Evolutionary conservation across 2,329 filamentous ascomycete species (phyloP).

Genomic region (Fusarium sp.): DNA sequence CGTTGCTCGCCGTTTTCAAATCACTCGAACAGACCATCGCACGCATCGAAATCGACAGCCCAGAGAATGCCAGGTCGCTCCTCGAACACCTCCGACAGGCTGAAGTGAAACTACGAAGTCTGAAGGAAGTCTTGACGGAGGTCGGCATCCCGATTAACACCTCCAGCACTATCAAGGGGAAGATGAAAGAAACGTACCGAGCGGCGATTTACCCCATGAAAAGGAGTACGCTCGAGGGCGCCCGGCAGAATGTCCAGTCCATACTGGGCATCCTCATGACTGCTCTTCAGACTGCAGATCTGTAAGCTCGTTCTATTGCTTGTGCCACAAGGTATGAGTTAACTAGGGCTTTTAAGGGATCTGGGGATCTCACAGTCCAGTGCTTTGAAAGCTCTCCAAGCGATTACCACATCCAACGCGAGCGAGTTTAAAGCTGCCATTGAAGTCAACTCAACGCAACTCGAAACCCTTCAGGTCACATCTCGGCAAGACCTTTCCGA

Average conservation of each 20-base stretch:
- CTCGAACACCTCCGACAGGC: neutral
- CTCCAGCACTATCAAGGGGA: neutral
- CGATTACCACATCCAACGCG: neutral
- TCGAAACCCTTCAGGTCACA: neutral
- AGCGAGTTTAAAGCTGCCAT: neutral
- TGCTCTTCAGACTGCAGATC: neutral
- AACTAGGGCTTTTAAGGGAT: neutral
- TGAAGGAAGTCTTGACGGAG: neutral
- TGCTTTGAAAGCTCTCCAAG: neutral
- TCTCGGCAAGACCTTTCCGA: neutral
- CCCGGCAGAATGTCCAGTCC: neutral
- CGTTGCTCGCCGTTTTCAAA: constrained; percentile 3
- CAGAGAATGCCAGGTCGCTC: neutral
- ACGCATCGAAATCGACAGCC: neutral
- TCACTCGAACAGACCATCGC: neutral
- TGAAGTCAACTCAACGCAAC: neutral
- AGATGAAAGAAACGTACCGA: neutral
- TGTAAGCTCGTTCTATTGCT: neutral
- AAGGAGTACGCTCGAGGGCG: neutral
- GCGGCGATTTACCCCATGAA: neutral
- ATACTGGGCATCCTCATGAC: neutral
- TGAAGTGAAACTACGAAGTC: neutral
- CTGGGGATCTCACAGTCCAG: neutral
- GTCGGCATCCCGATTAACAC: neutral
- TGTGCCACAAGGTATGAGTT: rapidly evolving